These are phyloP conservation scores for Oryza longistaminata DNA, from an alignment of 176 grass and related monocot genomes.

Conservation along the genomic window DNA sequence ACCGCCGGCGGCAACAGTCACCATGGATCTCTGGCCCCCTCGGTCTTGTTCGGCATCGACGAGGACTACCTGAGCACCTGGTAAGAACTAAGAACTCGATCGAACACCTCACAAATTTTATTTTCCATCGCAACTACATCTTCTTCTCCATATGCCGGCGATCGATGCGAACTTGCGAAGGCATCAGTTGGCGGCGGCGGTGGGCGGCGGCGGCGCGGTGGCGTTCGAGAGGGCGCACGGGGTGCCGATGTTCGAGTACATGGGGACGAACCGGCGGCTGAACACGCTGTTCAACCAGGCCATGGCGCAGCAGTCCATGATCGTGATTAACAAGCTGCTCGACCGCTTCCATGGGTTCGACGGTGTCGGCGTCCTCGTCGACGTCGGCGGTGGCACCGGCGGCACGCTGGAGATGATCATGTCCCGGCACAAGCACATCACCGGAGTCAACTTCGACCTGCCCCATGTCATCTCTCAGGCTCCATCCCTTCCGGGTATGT, in stretches of 20 bases:
- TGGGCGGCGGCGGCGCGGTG: constrained; percentile 8
- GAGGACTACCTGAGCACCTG: constrained; percentile 24
- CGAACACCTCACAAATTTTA: too few species aligned
- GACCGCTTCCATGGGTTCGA: constrained; percentile 12
- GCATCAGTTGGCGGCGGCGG: constrained; percentile 32
- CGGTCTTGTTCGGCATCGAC: constrained; percentile 10
- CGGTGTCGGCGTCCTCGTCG: constrained; percentile 29
- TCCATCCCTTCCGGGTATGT: neutral
- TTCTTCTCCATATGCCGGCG: too few species aligned
- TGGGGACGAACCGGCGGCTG: constrained; percentile 23
- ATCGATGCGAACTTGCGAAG: neutral
- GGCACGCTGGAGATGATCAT: constrained; percentile 26
- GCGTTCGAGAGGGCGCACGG: constrained; percentile 54
- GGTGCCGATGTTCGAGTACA: constrained; percentile 46
- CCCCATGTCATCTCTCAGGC: constrained; percentile 38
- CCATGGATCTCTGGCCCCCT: constrained; percentile 30
- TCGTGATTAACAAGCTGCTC: constrained; percentile 29
- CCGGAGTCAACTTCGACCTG: constrained; percentile 44
- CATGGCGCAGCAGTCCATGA: constrained; percentile 43
- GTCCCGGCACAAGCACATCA: neutral
- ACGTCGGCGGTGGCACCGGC: constrained; percentile 42
- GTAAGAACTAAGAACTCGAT: neutral
- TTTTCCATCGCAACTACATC: too few species aligned
- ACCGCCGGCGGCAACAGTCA: constrained; percentile 20
- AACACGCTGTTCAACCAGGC: constrained; percentile 48